Conservation (phyloP, 441 rosid genomes). For the Populus hybrid region DNA sequence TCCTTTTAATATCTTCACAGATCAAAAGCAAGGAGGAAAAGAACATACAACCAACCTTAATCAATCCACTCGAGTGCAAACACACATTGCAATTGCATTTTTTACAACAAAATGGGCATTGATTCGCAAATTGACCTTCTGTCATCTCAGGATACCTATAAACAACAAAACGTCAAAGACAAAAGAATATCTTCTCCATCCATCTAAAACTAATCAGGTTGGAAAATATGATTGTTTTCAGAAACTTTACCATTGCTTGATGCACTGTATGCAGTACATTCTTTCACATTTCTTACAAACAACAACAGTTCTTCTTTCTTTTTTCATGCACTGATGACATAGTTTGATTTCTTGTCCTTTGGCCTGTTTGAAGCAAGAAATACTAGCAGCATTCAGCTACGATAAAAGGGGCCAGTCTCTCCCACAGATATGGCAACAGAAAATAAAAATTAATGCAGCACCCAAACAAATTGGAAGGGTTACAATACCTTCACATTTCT, state of each 20-base stretch:
- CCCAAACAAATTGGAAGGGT: conserved; percentile 1
- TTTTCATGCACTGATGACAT: conserved; percentile 83
- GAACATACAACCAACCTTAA: conserved; percentile 44
- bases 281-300: conserved; percentile 56
- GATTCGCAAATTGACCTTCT: conserved; percentile 41
- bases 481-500: conserved; percentile 36
- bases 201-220: background rate
- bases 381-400: conserved; percentile 7
- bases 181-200: background rate
- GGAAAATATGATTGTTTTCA: background rate
- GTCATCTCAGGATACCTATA: conserved; percentile 68
- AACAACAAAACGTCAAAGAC: background rate
- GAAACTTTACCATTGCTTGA: conserved; percentile 58
- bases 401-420: background rate
- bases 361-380: conserved; percentile 26
- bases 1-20: background rate
- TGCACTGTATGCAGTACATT: conserved; percentile 62
- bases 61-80: conserved; percentile 59
- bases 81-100: conserved; percentile 80
- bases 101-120: conserved; percentile 70
- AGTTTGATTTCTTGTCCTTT: conserved; percentile 22
- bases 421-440: background rate
- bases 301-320: conserved; percentile 53
- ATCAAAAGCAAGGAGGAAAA: background rate
- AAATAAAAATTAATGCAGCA: background rate